Conservation (phyloP, 164 flowering plant genomes). For the Cinnamomum chago region DNA sequence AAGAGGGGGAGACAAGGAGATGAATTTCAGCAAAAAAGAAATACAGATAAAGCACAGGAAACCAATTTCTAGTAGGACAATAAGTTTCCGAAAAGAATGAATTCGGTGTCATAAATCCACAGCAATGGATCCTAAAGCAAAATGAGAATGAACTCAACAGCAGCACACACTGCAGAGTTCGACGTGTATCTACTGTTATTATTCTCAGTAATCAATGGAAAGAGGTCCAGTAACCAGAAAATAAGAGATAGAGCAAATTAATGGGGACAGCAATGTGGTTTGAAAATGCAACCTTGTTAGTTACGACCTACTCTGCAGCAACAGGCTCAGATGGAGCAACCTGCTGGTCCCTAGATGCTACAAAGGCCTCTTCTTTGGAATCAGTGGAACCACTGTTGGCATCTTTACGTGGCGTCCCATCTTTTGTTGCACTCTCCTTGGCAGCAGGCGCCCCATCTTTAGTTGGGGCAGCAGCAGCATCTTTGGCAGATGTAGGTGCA, state of each 20-base stretch:
- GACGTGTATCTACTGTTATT: slow-evolving; percentile 11
- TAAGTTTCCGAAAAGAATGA: slow-evolving; percentile 3
- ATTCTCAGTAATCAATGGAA: slow-evolving; percentile 17
- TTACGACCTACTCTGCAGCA: slow-evolving; percentile 6
- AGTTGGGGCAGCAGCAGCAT: slow-evolving; percentile 28
- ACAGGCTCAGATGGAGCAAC: slow-evolving; percentile 33
- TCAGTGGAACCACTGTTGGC: slow-evolving; percentile 9
- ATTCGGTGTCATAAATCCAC: slow-evolving; percentile 14
- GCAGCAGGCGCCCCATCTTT: slow-evolving; percentile 26
- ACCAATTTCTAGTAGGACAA: neutral
- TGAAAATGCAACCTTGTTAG: neutral
- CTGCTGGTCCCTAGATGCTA: slow-evolving; percentile 28
- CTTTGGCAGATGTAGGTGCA: slow-evolving; percentile 29
- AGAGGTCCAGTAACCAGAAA: neutral
- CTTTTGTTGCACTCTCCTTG: neutral
- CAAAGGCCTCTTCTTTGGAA: slow-evolving; percentile 31
- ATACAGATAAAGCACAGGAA: neutral
- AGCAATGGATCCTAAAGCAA: slow-evolving; percentile 12
- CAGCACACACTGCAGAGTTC: neutral
- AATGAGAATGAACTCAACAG: neutral
- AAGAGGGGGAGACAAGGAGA: too few species aligned
- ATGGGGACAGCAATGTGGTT: slow-evolving; percentile 8
- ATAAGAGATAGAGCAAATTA: neutral
- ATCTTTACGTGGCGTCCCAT: slow-evolving; percentile 1
- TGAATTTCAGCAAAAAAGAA: too few species aligned